Evolutionary conservation across 176 grass and related monocot species (phyloP).

Genomic region (Musa itinerans): DNA sequence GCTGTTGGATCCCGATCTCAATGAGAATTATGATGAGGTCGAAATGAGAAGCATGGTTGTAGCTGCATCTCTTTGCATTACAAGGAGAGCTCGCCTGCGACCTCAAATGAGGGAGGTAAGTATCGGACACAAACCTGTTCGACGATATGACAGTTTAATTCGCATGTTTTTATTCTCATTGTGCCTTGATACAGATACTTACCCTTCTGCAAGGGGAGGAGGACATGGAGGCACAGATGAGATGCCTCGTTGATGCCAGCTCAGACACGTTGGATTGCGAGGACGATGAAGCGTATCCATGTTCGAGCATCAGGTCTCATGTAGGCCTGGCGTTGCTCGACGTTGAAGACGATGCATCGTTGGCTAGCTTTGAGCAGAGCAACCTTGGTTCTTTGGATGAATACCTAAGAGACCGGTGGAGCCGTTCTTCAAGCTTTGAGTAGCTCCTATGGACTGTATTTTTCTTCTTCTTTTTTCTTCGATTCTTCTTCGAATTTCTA

Average conservation of each 20-base stretch:
- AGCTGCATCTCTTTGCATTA: slow-evolving; percentile 70
- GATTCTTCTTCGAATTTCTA: too few relatives aligned
- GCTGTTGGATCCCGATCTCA: slow-evolving; percentile 58
- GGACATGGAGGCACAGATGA: slow-evolving; percentile 10
- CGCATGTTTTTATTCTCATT: not conserved
- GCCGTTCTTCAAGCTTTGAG: slow-evolving; percentile 83
- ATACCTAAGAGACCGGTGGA: slow-evolving; percentile 62
- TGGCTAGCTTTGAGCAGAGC: slow-evolving; percentile 68
- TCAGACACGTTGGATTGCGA: slow-evolving; percentile 37
- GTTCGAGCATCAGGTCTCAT: slow-evolving; percentile 61
- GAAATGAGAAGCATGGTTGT: slow-evolving; percentile 52
- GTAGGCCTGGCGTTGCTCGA: slow-evolving; percentile 71
- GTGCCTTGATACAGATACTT: slow-evolving; percentile 33
- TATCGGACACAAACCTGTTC: not conserved
- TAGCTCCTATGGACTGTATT: slow-evolving; percentile 12
- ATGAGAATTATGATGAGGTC: slow-evolving; percentile 42
- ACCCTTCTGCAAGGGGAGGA: slow-evolving; percentile 41
- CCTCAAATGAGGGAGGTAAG: slow-evolving; percentile 63
- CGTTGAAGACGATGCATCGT: slow-evolving; percentile 69
- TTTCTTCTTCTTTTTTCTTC: too few relatives aligned
- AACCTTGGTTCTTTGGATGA: slow-evolving; percentile 63
- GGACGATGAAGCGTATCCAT: slow-evolving; percentile 71
- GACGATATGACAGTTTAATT: not conserved
- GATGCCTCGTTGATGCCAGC: slow-evolving; percentile 1
- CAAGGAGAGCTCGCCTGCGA: slow-evolving; percentile 65